Conservation (phyloP, 192 early-diverging fungal genomes). For the Mortierella hygrophila region DNA sequence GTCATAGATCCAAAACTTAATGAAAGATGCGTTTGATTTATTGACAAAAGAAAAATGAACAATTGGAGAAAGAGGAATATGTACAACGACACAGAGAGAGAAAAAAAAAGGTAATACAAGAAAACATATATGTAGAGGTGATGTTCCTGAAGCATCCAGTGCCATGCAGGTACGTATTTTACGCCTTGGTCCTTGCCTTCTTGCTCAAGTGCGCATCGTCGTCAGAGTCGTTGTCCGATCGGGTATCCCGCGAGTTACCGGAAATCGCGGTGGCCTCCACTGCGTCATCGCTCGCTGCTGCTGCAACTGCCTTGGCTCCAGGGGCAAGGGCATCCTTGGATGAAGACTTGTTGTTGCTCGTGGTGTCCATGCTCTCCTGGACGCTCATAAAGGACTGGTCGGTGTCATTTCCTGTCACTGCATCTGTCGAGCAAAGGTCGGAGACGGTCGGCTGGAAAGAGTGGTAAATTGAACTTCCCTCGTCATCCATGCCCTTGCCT, state of each 20-base stretch:
- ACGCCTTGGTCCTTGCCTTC: slow-evolving; percentile 1
- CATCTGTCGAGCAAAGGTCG: slow-evolving; percentile 10
- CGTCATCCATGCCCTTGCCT: not conserved
- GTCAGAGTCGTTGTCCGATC: slow-evolving; percentile 12
- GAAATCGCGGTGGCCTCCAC: slow-evolving; percentile 2
- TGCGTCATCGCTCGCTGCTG: slow-evolving; percentile 5
- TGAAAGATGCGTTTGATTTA: slow-evolving; percentile 10
- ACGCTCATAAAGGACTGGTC: slow-evolving; percentile 50
- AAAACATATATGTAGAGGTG: not conserved
- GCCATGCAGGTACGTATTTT: not conserved
- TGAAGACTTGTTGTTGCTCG: not conserved
- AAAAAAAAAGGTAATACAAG: not conserved
- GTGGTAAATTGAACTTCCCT: slow-evolving; percentile 11
- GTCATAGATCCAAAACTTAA: not conserved
- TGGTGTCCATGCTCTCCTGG: slow-evolving; percentile 26
- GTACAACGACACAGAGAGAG: not conserved
- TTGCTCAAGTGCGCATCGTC: slow-evolving; percentile 22
- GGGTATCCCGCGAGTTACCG: not conserved
- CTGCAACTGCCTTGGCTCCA: not conserved
- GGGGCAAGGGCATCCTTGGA: not conserved
- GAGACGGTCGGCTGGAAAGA: not conserved
- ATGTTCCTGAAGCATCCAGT: not conserved
- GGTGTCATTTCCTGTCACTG: slow-evolving; percentile 32
- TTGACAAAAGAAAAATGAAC: not conserved
- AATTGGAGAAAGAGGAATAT: not conserved